These are phyloP conservation scores for Talaromyces sp. DNA, from an alignment of 2,329 filamentous ascomycete species.

Conservation along the genomic window DNA sequence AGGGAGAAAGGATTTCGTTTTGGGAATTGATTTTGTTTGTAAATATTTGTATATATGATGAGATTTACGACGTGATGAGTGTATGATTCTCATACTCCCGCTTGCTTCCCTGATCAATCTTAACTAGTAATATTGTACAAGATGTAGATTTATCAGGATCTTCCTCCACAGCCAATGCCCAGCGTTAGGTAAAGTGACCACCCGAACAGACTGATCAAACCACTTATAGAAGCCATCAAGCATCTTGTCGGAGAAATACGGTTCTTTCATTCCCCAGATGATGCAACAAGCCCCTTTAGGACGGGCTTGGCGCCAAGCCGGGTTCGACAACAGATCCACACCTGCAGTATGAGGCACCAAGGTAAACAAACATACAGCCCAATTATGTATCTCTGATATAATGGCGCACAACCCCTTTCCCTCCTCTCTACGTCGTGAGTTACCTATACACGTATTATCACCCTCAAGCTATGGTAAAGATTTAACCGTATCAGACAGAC, in stretches of 20 bases:
- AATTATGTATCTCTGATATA: not conserved
- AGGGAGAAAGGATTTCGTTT: not conserved
- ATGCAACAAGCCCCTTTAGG: not conserved
- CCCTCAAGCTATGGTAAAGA: not conserved
- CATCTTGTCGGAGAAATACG: not conserved
- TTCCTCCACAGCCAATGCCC: not conserved
- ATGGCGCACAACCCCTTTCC: conserved; percentile 20
- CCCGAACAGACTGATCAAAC: not conserved
- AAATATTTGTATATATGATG: not conserved
- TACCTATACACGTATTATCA: not conserved
- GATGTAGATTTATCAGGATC: not conserved
- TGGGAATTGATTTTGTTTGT: not conserved
- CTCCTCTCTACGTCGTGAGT: conserved; percentile 18
- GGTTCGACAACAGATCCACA: too few species aligned
- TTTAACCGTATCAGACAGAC: conserved; percentile 39
- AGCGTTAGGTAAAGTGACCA: not conserved
- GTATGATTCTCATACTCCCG: too few species aligned
- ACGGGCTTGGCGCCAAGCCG: too few species aligned
- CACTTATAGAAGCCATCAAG: not conserved
- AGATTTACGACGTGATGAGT: too few species aligned
- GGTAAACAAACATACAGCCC: too few species aligned
- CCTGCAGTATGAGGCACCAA: too few species aligned
- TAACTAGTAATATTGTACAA: too few species aligned
- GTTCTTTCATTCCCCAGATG: not conserved
- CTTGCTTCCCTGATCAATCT: too few species aligned